These are phyloP conservation scores for Hypoxylon sp. DNA, from an alignment of 2,329 filamentous ascomycete genomes.

Conservation along the genomic window DNA sequence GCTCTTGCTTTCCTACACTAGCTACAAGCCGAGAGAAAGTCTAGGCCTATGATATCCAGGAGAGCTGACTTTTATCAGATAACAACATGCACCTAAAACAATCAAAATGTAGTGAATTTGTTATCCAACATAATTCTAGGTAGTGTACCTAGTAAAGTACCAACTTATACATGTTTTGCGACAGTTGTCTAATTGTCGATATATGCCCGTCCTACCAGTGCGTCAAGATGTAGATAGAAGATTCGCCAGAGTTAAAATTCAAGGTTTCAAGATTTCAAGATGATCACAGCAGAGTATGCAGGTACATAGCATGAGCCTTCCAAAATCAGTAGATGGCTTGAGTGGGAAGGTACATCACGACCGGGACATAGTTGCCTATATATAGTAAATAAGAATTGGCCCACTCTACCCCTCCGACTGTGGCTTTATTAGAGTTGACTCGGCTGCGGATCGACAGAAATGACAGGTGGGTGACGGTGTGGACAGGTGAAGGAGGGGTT, in stretches of 20 bases:
- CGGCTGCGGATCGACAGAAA: slow-evolving; percentile 21
- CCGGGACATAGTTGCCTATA: neutral
- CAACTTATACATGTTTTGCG: neutral
- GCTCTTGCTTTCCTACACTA: slow-evolving; percentile 18
- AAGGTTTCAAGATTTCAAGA: neutral
- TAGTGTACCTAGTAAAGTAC: too few species aligned
- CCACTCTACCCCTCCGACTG: slow-evolving; percentile 15
- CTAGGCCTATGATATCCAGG: neutral
- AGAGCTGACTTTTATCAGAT: neutral
- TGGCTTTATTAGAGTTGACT: slow-evolving; percentile 17
- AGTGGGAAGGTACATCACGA: neutral
- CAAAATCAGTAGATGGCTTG: slow-evolving; percentile 1
- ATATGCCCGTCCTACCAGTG: neutral
- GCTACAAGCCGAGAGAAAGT: slow-evolving; percentile 9
- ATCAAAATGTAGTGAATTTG: neutral
- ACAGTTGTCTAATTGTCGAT: neutral
- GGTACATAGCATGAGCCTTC: slow-evolving; percentile 9
- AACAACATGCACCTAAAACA: neutral
- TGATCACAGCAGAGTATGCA: slow-evolving; percentile 9
- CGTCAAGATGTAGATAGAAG: neutral
- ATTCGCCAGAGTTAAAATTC: neutral
- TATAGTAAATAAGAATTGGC: slow-evolving; percentile 2
- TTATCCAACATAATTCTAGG: too few species aligned
- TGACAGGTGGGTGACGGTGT: slow-evolving; percentile 40
- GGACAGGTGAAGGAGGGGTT: slow-evolving; percentile 38